Conservation (phyloP, 345 rosid genomes). For the Euclidium syriacum region DNA sequence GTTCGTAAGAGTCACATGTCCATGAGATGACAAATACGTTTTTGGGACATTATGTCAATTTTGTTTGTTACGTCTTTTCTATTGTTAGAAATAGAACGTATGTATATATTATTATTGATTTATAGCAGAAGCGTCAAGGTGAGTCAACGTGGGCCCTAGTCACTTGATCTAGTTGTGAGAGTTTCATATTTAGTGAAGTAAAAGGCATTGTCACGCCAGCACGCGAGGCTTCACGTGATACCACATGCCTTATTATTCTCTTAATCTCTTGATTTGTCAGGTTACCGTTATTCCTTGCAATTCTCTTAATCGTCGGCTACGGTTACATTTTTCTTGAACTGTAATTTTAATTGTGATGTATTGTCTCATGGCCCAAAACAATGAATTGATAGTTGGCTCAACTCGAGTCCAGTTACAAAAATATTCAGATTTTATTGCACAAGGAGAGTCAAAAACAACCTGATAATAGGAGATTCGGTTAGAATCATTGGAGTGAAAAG, state of each 20-base stretch:
- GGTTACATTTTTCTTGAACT: too few relatives aligned
- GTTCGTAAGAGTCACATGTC: constrained; percentile 26
- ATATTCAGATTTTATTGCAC: too few relatives aligned
- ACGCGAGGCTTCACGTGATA: constrained; percentile 44
- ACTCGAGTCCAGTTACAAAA: too few relatives aligned
- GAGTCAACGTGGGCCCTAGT: constrained; percentile 35
- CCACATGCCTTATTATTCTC: constrained; percentile 39
- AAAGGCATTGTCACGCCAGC: constrained; percentile 39
- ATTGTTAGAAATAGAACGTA: neutral
- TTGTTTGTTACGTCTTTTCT: neutral
- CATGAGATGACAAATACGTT: constrained; percentile 28
- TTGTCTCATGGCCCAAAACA: too few relatives aligned
- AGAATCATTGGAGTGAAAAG: too few relatives aligned
- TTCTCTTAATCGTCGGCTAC: too few relatives aligned
- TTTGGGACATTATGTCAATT: constrained; percentile 1
- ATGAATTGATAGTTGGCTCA: too few relatives aligned
- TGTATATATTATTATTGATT: too few relatives aligned
- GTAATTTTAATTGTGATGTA: too few relatives aligned
- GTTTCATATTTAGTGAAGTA: constrained; percentile 15
- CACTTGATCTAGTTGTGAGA: neutral
- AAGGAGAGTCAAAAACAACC: too few relatives aligned
- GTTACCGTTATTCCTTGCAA: too few relatives aligned
- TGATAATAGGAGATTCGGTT: too few relatives aligned
- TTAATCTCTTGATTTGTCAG: neutral
- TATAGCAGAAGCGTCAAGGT: neutral